Conservation (phyloP, 2,329 filamentous ascomycete species). For the Reticulascus tulasneorum region DNA sequence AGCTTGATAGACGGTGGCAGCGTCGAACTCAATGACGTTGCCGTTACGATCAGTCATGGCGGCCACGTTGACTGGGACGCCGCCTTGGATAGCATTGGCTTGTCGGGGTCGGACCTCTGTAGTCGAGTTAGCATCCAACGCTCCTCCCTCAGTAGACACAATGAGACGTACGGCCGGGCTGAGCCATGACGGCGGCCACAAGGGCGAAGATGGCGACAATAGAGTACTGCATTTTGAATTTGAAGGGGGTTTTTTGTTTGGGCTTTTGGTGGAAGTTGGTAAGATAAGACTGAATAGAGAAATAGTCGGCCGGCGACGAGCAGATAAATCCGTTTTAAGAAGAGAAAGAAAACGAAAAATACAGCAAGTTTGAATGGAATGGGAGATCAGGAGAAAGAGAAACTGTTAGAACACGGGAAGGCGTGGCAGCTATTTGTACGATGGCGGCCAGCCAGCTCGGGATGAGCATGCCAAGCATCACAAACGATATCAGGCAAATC, state of each 20-base stretch:
- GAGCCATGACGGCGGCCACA: conserved; percentile 39
- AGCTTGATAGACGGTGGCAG: conserved; percentile 38
- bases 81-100: too few relatives aligned
- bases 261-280: conserved; percentile 11
- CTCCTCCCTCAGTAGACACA: not conserved
- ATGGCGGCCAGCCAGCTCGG: conserved; percentile 2
- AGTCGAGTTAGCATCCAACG: conserved; percentile 7
- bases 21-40: conserved; percentile 41
- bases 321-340: conserved; percentile 27
- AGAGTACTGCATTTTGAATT: conserved; percentile 52
- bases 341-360: conserved; percentile 17
- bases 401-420: conserved; percentile 13
- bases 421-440: conserved; percentile 21
- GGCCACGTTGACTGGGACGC: conserved; percentile 30
- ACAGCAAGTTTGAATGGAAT: conserved; percentile 9
- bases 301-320: conserved; percentile 51
- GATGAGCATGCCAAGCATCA: conserved; percentile 10
- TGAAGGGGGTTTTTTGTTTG: conserved; percentile 11
- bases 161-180: conserved; percentile 11
- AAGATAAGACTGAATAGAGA: conserved; percentile 22
- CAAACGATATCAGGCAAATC: conserved; percentile 7
- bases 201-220: conserved; percentile 42
- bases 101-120: conserved; percentile 30
- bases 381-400: conserved; percentile 4
- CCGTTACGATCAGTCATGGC: conserved; percentile 45